A percentile compares a stretch with the other conserved stretches of the same genome.
Evolutionary conservation across 768 basidiomycete genomes (phyloP).

Genomic region (Suillus occidentalis): DNA sequence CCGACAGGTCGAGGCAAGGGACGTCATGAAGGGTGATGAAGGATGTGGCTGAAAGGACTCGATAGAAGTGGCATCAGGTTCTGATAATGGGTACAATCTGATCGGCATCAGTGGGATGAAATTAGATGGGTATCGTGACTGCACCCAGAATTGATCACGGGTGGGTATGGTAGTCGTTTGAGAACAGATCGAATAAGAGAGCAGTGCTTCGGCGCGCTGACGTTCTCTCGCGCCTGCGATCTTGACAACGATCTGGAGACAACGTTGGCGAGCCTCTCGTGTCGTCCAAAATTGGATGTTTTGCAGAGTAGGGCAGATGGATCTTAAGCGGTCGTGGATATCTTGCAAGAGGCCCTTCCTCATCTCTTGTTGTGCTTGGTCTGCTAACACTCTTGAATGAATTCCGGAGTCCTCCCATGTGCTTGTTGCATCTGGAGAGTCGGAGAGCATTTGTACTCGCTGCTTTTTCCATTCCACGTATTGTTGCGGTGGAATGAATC

Average conservation of each 20-base stretch:
- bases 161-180: constrained; percentile 24
- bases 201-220: constrained; percentile 60
- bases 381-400: constrained; percentile 68
- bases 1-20: constrained; percentile 52
- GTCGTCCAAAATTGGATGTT: constrained; percentile 79
- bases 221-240: constrained; percentile 76
- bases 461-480: constrained; percentile 62
- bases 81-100: constrained; percentile 42
- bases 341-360: constrained; percentile 59
- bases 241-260: constrained; percentile 73
- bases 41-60: not conserved
- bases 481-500: constrained; percentile 61
- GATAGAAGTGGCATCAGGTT: constrained; percentile 15
- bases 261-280: constrained; percentile 68
- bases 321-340: constrained; percentile 48
- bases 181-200: constrained; percentile 32
- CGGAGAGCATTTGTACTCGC: constrained; percentile 13
- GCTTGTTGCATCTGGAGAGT: not conserved
- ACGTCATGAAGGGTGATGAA: constrained; percentile 42
- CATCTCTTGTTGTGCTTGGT: constrained; percentile 79
- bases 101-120: constrained; percentile 63
- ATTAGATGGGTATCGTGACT: constrained; percentile 54
- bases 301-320: constrained; percentile 13
- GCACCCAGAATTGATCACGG: constrained; percentile 56
- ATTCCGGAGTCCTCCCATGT: constrained; percentile 41